These are phyloP conservation scores for Plasmodium inui DNA, from an alignment of 169 alveolate genomes.

Conservation along the genomic window DNA sequence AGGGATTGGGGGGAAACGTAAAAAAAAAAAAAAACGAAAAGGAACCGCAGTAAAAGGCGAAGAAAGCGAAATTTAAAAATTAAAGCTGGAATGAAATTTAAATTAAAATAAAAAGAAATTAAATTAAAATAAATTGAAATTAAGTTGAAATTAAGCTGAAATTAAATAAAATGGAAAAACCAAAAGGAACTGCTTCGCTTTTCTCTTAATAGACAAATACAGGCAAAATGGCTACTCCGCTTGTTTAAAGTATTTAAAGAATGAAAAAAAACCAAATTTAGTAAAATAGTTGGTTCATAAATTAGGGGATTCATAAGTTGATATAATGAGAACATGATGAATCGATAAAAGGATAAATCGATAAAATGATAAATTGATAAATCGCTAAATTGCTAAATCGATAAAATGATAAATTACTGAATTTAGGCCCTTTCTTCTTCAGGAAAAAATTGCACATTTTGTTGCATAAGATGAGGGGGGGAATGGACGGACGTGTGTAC, in stretches of 20 bases:
- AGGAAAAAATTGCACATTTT: neutral
- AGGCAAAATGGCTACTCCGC: neutral
- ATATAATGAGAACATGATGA: neutral
- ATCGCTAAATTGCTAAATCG: neutral
- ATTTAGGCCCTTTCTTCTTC: neutral
- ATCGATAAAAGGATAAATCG: neutral
- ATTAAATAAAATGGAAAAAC: neutral
- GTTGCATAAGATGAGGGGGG: neutral
- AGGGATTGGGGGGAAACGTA: neutral
- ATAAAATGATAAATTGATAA: neutral
- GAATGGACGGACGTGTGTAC: neutral
- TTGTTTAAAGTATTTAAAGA: neutral
- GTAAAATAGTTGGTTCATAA: neutral
- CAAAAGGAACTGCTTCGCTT: neutral
- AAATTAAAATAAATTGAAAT: too few relatives aligned
- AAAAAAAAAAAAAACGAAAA: neutral
- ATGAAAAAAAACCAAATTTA: neutral
- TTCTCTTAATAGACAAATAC: constrained; percentile 22
- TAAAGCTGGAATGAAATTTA: neutral
- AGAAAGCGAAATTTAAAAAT: neutral
- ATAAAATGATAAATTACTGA: neutral
- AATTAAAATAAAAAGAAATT: too few relatives aligned
- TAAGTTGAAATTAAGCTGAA: too few relatives aligned
- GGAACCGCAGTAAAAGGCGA: neutral
- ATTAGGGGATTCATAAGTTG: neutral